Base-by-base conservation (phyloP, 345 rosid species). In the Gossypium arboreum region DNA sequence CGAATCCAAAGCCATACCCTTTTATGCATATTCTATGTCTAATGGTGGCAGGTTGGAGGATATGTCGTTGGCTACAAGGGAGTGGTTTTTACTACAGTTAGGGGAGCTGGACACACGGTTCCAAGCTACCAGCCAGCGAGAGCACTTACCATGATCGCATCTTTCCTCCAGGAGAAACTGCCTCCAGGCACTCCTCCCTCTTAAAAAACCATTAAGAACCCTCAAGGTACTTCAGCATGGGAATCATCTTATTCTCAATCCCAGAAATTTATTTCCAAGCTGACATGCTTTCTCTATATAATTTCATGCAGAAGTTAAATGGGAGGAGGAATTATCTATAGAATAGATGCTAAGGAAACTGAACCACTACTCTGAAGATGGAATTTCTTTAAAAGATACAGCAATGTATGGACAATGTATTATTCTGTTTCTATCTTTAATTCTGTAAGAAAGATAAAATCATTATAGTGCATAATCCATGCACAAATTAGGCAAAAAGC, bases 91-190 rank as follows among this genome's bases (percentile, higher is more conserved):
- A 15, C 56, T 7, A 82, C 90, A 0, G 85, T 86, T 2, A 74
- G 88, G 68, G 88, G 83, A 25, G 74, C 90, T 2, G 90, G 90
- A 12, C 87, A 88, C 76, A 3, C 9, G 0, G 90, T 86, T 77
- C 90, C 88, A n/a, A 85, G 84, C 76, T 78, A 79, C 79, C 81
- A 88, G 50, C 90, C 92, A 12, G 74, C 67, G 68, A 71, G 85
- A 24, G 81, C 90, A 34, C 79, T 86, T 9, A 20, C 75, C 43
- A 71, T 85, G 83, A 74, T 88, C 75, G 44, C 84, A 13, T 71
- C 83, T 51, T 86, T 88, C 80, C 85, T 88, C n/a, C 68, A 63
- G 25, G 90, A 87, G 22, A 78, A 44, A 34, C 83, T 81, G 52
- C 66, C 78, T 57, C 50, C 74, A 18, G 56, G 34, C 54, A 16